Conservation (phyloP, 148 eudicot genomes). For the Arbutus unedo region DNA sequence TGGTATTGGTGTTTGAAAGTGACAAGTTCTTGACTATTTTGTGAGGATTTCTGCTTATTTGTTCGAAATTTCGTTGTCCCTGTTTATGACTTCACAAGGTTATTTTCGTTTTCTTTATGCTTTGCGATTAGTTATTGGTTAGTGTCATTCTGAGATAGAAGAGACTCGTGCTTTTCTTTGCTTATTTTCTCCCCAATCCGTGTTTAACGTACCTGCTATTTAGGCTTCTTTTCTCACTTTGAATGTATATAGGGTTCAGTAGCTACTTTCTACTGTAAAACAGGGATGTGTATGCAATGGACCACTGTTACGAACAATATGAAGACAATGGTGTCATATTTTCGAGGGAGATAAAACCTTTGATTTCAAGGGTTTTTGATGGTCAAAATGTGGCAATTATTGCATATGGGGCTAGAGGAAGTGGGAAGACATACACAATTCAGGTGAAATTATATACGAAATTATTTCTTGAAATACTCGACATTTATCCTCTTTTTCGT, state of each 20-base stretch:
- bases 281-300: slow-evolving; percentile 59
- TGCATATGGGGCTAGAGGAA: slow-evolving; percentile 78
- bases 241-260: too few relatives aligned
- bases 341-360: slow-evolving; percentile 53
- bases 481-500: background rate
- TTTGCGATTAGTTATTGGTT: background rate
- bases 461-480: background rate
- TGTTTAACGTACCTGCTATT: background rate
- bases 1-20: background rate
- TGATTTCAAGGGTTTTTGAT: slow-evolving; percentile 50
- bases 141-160: background rate
- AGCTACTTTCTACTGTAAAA: slow-evolving; percentile 12
- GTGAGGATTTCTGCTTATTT: background rate
- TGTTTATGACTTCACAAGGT: too few relatives aligned
- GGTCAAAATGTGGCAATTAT: slow-evolving; percentile 61
- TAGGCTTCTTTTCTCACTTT: background rate
- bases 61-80: background rate
- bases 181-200: background rate
- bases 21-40: background rate
- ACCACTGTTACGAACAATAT: slow-evolving; percentile 64
- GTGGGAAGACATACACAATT: slow-evolving; percentile 80
- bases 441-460: slow-evolving; percentile 41
- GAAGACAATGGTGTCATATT: slow-evolving; percentile 44
- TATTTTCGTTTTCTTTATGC: background rate
- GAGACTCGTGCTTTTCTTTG: background rate